Conservation (phyloP, 805 yeast genomes). For the Teunomyces gatunensis region DNA sequence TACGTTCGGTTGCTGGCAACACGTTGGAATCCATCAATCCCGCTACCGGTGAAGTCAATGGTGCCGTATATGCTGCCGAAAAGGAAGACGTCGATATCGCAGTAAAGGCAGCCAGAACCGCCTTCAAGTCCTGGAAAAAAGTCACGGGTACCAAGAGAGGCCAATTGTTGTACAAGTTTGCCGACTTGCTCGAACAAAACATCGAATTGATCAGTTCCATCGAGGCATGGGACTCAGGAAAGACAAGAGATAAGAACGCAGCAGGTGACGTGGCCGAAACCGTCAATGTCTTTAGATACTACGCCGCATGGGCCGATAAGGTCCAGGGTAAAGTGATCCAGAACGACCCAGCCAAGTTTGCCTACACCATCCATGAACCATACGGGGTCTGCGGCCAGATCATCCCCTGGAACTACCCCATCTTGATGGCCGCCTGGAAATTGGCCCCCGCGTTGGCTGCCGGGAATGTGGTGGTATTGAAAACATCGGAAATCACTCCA, state of each 20-base stretch:
- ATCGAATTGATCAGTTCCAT: slow-evolving; percentile 34
- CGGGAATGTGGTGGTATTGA: slow-evolving; percentile 70
- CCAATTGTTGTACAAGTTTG: slow-evolving; percentile 33
- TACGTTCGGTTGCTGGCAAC: slow-evolving; percentile 31
- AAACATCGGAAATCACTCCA: slow-evolving; percentile 76
- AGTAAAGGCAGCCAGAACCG: slow-evolving; percentile 37
- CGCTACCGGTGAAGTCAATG: slow-evolving; percentile 42
- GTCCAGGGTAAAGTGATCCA: slow-evolving; percentile 46
- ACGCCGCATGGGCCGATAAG: slow-evolving; percentile 65
- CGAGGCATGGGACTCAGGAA: slow-evolving; percentile 50
- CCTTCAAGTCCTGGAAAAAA: slow-evolving; percentile 47
- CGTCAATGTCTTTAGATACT: slow-evolving; percentile 47
- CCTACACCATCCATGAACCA: slow-evolving; percentile 69
- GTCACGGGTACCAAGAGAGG: slow-evolving; percentile 44
- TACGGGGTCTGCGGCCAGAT: slow-evolving; percentile 65
- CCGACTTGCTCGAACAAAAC: slow-evolving; percentile 32
- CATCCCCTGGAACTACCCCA: slow-evolving; percentile 73
- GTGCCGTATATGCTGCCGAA: slow-evolving; percentile 40
- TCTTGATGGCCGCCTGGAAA: slow-evolving; percentile 75
- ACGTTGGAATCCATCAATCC: slow-evolving; percentile 45
- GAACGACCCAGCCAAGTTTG: slow-evolving; percentile 49
- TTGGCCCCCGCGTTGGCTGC: slow-evolving; percentile 80
- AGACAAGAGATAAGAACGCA: slow-evolving; percentile 48
- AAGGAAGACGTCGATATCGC: slow-evolving; percentile 43
- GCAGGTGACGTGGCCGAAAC: slow-evolving; percentile 48